A percentile compares a stretch with the other conserved stretches of the same genome.
Conservation (phyloP, 495 filamentous ascomycete species). For the Halenospora varia region DNA sequence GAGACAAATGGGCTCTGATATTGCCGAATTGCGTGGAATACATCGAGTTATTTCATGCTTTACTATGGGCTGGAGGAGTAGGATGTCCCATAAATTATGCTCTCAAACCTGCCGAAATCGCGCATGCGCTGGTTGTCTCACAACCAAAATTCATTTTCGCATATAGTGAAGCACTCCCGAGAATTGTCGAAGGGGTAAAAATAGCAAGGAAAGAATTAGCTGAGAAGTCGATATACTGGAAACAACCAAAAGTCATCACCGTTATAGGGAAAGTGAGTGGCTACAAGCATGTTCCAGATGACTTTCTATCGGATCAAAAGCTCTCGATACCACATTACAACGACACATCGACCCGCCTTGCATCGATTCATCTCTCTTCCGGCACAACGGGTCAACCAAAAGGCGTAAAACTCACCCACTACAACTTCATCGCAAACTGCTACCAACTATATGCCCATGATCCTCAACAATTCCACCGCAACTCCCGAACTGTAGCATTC, state of each 20-base stretch:
- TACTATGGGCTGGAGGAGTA: slow-evolving; percentile 75
- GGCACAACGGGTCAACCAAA: slow-evolving; percentile 93
- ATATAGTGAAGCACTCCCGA: slow-evolving; percentile 50
- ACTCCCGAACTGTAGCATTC: slow-evolving; percentile 29
- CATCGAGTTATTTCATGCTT: slow-evolving; percentile 44
- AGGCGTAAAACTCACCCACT: slow-evolving; percentile 83
- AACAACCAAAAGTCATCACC: slow-evolving; percentile 58
- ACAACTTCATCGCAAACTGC: slow-evolving; percentile 72
- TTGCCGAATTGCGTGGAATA: slow-evolving; percentile 36
- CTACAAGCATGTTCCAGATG: slow-evolving; percentile 68
- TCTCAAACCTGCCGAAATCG: slow-evolving; percentile 71
- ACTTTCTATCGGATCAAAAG: slow-evolving; percentile 40
- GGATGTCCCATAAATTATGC: slow-evolving; percentile 78
- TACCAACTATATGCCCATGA: slow-evolving; percentile 35
- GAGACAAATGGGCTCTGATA: slow-evolving; percentile 31
- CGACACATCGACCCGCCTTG: slow-evolving; percentile 49
- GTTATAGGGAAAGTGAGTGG: slow-evolving; percentile 59
- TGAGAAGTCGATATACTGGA: slow-evolving; percentile 58
- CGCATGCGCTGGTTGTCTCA: slow-evolving; percentile 69
- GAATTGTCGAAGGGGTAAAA: slow-evolving; percentile 56
- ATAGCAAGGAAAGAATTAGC: slow-evolving; percentile 53
- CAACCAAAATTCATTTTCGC: slow-evolving; percentile 43
- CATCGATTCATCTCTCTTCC: slow-evolving; percentile 74
- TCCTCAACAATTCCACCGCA: slow-evolving; percentile 24
- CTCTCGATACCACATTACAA: slow-evolving; percentile 34